Percentiles rank a stretch among this genome's conserved stretches.
These are phyloP conservation scores for Geotrichum europaeum DNA, from an alignment of 1,139 yeast species.

Conservation along the genomic window DNA sequence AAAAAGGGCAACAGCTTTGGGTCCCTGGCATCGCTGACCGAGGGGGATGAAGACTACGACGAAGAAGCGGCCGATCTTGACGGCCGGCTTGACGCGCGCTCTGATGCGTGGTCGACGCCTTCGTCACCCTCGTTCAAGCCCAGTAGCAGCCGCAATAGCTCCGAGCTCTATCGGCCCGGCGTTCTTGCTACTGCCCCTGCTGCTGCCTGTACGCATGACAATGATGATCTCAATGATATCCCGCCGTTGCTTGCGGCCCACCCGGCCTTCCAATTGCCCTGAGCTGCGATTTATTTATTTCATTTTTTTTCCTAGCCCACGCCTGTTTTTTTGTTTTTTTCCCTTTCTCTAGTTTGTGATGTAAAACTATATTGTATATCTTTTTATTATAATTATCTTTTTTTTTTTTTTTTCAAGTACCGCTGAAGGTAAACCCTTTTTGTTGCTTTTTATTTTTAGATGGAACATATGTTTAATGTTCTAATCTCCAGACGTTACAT, in stretches of 20 bases:
- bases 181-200: not conserved
- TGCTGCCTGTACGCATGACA: not conserved
- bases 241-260: not conserved
- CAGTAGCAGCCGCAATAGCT: not conserved
- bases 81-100: not conserved
- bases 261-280: not conserved
- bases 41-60: slow-evolving; percentile 1
- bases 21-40: not conserved
- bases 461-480: too few relatives aligned
- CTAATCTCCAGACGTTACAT: too few relatives aligned
- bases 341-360: not conserved
- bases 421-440: too few relatives aligned
- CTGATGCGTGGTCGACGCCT: not conserved
- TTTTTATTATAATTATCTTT: too few relatives aligned
- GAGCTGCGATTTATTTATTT: too few relatives aligned
- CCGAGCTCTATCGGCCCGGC: not conserved
- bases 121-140: not conserved
- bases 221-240: not conserved
- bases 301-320: not conserved
- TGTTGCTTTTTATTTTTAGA: too few relatives aligned
- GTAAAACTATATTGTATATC: too few relatives aligned
- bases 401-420: too few relatives aligned
- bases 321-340: not conserved
- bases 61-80: slow-evolving; percentile 1
- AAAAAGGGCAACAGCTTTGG: not conserved